phyloP scores from a whole-genome alignment of 1,139 yeast genomes.

The Yamadazyma pseudoaaseri region DNA sequence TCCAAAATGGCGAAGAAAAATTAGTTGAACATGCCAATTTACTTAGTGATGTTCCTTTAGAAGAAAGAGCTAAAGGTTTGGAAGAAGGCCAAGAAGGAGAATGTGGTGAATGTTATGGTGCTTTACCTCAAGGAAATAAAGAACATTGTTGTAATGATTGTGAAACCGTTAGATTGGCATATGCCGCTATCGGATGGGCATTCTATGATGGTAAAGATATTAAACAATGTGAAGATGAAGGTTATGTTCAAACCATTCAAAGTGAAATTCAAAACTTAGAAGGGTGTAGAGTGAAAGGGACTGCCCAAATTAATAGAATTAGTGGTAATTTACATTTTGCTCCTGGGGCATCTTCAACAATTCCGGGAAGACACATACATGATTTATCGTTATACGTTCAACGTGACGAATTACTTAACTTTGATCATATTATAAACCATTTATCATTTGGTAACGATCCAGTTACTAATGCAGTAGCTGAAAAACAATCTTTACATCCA shows the following conservation, averaged over 20 bases:
- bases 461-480: slow-evolving; percentile 18
- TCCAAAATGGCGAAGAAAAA: slow-evolving; percentile 24
- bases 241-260: slow-evolving; percentile 64
- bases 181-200: slow-evolving; percentile 78
- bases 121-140: slow-evolving; percentile 62
- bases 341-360: slow-evolving; percentile 73
- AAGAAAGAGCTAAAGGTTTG: slow-evolving; percentile 34
- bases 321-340: slow-evolving; percentile 94
- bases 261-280: slow-evolving; percentile 57
- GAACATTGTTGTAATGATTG: slow-evolving; percentile 84
- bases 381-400: slow-evolving; percentile 71
- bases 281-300: slow-evolving; percentile 87
- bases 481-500: slow-evolving; percentile 57
- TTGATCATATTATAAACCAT: slow-evolving; percentile 75
- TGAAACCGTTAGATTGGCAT: slow-evolving; percentile 76
- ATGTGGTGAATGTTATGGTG: slow-evolving; percentile 93
- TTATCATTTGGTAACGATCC: slow-evolving; percentile 78
- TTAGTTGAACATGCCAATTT: slow-evolving; percentile 30
- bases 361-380: slow-evolving; percentile 68
- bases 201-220: slow-evolving; percentile 84
- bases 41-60: slow-evolving; percentile 27
- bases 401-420: slow-evolving; percentile 50
- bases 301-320: slow-evolving; percentile 76
- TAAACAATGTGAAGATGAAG: slow-evolving; percentile 88
- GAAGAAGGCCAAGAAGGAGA: slow-evolving; percentile 39